These are phyloP conservation scores for Novymonas esmeraldas DNA, from an alignment of 208 protist genomes.

Conservation along the genomic window DNA sequence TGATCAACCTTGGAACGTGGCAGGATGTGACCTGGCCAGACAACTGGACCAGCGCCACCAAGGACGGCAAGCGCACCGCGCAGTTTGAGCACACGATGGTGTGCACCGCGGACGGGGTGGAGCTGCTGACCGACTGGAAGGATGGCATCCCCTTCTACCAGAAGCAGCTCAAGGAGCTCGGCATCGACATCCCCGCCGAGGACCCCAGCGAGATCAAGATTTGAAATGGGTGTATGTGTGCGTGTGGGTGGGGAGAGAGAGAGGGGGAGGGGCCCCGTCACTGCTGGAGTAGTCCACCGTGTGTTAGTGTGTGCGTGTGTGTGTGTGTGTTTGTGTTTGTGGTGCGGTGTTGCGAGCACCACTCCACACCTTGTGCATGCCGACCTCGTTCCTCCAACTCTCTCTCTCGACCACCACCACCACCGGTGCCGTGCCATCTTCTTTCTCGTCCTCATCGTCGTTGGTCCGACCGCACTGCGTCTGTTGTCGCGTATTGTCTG, in stretches of 20 bases:
- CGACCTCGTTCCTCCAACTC: too few species aligned
- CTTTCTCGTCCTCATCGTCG: too few species aligned
- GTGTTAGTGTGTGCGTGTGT: too few species aligned
- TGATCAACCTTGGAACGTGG: constrained; percentile 96
- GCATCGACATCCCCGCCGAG: constrained; percentile 58
- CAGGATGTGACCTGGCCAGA: constrained; percentile 95
- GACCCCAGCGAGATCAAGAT: constrained; percentile 70
- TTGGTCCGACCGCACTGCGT: too few species aligned
- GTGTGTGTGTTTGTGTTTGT: too few species aligned
- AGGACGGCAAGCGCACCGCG: constrained; percentile 95
- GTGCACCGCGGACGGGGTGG: constrained; percentile 91
- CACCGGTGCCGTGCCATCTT: too few species aligned
- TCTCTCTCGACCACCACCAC: too few species aligned
- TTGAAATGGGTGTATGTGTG: neutral
- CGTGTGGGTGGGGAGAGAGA: neutral
- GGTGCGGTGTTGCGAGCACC: too few species aligned
- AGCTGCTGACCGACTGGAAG: constrained; percentile 87
- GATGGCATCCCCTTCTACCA: constrained; percentile 88
- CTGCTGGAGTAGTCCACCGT: too few species aligned
- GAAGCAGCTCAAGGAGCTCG: constrained; percentile 77
- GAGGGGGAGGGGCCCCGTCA: neutral
- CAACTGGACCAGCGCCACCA: constrained; percentile 96
- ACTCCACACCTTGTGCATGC: too few species aligned
- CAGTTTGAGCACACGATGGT: constrained; percentile 99
- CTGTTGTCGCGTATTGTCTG: too few species aligned